Evolutionary conservation across 2,329 filamentous ascomycete genomes (phyloP).

Genomic region (Botryotinia calthae): DNA sequence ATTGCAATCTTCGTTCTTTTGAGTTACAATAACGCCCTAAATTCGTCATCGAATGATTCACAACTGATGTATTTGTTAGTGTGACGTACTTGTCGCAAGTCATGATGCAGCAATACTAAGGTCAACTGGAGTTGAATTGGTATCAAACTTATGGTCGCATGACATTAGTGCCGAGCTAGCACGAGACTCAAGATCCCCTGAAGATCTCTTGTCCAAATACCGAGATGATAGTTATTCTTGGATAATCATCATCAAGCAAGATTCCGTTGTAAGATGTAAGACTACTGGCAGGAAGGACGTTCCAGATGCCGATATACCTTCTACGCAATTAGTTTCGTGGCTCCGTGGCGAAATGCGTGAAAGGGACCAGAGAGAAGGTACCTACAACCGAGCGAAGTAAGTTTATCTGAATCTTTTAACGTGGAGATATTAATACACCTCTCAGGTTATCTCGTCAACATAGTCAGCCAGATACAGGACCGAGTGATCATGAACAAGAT

Average conservation of each 20-base stretch:
- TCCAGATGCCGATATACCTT: constrained; percentile 71
- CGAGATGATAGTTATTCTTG: constrained; percentile 77
- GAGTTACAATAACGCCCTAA: too few species aligned
- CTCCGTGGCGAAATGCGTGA: constrained; percentile 80
- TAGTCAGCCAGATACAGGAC: constrained; percentile 30
- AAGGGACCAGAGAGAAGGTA: constrained; percentile 61
- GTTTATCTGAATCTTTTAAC: neutral
- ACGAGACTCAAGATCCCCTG: constrained; percentile 71
- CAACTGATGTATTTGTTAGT: constrained; percentile 47
- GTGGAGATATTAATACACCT: neutral
- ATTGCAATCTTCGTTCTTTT: constrained; percentile 37
- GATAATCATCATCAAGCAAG: constrained; percentile 85
- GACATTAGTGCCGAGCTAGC: constrained; percentile 88
- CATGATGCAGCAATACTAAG: constrained; percentile 77
- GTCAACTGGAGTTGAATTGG: constrained; percentile 70
- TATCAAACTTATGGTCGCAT: constrained; percentile 76
- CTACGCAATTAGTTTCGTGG: constrained; percentile 72
- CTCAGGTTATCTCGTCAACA: constrained; percentile 35
- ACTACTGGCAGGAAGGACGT: constrained; percentile 73
- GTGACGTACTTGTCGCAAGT: constrained; percentile 85
- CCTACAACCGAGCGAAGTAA: constrained; percentile 43
- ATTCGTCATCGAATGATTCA: neutral
- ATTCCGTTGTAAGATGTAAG: constrained; percentile 73
- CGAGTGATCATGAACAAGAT: constrained; percentile 57
- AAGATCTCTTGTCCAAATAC: constrained; percentile 75